These are phyloP conservation scores for Wickerhamomyces queroliae DNA, from an alignment of 805 yeast genomes.

Conservation along the genomic window DNA sequence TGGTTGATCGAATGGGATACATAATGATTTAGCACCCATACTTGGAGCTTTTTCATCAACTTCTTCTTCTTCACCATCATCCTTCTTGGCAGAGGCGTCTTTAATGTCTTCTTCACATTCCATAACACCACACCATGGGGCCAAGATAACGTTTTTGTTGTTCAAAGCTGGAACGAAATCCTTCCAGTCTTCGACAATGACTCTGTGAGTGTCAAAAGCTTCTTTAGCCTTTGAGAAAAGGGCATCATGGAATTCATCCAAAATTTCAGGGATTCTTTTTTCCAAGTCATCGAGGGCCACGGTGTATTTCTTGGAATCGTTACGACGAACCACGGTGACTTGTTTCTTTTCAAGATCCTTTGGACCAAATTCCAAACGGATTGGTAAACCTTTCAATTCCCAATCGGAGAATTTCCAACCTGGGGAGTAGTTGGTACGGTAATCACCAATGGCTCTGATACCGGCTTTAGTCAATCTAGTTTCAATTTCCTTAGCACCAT, in stretches of 20 bases:
- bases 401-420: constrained; percentile 99
- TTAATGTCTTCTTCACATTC: constrained; percentile 98
- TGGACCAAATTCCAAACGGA: constrained; percentile 95
- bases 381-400: constrained; percentile 93
- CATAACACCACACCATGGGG: constrained; percentile 96
- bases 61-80: constrained; percentile 80
- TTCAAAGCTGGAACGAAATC: constrained; percentile 92
- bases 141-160: constrained; percentile 79
- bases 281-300: constrained; percentile 64
- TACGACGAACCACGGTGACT: constrained; percentile 90
- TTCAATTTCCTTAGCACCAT: constrained; percentile 69
- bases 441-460: constrained; percentile 78
- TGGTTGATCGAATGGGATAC: constrained; percentile 95
- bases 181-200: constrained; percentile 75
- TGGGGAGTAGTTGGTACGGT: constrained; percentile 91
- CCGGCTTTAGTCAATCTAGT: constrained; percentile 50
- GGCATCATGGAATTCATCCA: constrained; percentile 76
- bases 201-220: constrained; percentile 78
- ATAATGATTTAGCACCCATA: constrained; percentile 98
- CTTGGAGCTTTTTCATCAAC: constrained; percentile 95
- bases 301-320: constrained; percentile 68
- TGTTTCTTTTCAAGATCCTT: constrained; percentile 79
- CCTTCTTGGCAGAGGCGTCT: constrained; percentile 74
- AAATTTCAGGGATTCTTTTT: constrained; percentile 60
- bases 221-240: constrained; percentile 75